These are phyloP conservation scores for Chenopodium suecicum DNA, from an alignment of 148 eudicot species.

Conservation along the genomic window DNA sequence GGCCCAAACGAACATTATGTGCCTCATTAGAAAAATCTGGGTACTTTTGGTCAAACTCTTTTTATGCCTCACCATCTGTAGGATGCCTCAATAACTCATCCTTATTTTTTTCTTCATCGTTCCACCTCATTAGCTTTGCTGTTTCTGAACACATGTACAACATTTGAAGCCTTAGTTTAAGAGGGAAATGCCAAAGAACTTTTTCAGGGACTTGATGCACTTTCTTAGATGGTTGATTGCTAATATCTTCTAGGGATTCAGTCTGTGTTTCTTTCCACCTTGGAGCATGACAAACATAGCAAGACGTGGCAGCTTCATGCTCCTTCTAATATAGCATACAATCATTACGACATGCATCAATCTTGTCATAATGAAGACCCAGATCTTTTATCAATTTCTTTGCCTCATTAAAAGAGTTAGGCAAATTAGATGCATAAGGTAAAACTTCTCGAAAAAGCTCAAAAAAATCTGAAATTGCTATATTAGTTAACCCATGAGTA, in stretches of 20 bases:
- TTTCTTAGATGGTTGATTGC: background rate
- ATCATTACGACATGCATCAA: no score
- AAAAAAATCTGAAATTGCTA: no score
- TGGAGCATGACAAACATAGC: no score
- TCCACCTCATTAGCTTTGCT: background rate
- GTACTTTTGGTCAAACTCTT: background rate
- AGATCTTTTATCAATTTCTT: background rate
- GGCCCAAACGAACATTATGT: background rate
- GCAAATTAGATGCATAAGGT: no score
- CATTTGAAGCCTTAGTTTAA: background rate
- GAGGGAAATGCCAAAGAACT: background rate
- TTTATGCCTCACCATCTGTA: background rate
- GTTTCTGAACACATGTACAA: no score
- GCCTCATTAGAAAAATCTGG: background rate
- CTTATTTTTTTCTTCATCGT: background rate
- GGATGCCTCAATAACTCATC: background rate
- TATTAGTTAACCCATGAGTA: no score
- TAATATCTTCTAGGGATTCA: background rate
- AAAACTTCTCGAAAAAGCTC: no score
- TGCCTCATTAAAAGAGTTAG: background rate
- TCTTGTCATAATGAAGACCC: constrained; percentile 7
- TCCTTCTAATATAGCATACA: no score
- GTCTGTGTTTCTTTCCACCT: background rate
- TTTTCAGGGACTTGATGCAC: background rate
- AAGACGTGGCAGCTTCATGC: no score